Conservation (phyloP, 108 stramenopile genomes). For the Nitzschia sp. region DNA sequence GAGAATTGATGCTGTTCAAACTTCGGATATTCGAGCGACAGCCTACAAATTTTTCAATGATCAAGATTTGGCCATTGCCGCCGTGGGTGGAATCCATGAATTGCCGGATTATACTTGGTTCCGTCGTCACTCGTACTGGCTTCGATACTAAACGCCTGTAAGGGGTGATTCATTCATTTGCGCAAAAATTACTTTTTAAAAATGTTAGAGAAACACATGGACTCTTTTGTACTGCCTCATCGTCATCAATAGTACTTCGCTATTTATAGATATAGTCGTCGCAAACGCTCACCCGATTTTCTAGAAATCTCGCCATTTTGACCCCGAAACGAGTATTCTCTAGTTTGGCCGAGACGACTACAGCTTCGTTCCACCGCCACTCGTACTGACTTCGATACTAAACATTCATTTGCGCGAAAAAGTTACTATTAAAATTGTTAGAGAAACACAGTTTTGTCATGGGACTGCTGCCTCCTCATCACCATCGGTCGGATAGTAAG, state of each 20-base stretch:
- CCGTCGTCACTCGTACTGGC: constrained; percentile 82
- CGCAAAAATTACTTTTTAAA: too few relatives aligned
- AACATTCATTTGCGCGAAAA: too few relatives aligned
- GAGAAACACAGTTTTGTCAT: too few relatives aligned
- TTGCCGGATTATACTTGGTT: constrained; percentile 92
- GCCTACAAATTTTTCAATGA: constrained; percentile 92
- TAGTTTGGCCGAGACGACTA: constrained; percentile 18
- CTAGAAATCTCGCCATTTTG: constrained; percentile 12
- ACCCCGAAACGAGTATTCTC: constrained; percentile 15
- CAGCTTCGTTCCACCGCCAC: constrained; percentile 76
- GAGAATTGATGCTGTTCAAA: constrained; percentile 93
- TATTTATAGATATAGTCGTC: constrained; percentile 13
- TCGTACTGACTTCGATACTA: constrained; percentile 86
- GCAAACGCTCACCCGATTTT: constrained; percentile 20
- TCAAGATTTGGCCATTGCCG: constrained; percentile 98
- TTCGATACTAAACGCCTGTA: constrained; percentile 73
- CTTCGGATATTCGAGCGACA: constrained; percentile 92
- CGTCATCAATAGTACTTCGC: too few relatives aligned
- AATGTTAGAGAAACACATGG: too few relatives aligned
- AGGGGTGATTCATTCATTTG: too few relatives aligned
- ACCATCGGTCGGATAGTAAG: too few relatives aligned
- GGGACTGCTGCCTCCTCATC: too few relatives aligned
- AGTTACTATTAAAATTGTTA: too few relatives aligned
- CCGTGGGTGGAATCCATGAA: constrained; percentile 97
- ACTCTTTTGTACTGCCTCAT: too few relatives aligned